These are phyloP conservation scores for Nadsonia fulvescens DNA, from an alignment of 805 yeast species.

Conservation along the genomic window DNA sequence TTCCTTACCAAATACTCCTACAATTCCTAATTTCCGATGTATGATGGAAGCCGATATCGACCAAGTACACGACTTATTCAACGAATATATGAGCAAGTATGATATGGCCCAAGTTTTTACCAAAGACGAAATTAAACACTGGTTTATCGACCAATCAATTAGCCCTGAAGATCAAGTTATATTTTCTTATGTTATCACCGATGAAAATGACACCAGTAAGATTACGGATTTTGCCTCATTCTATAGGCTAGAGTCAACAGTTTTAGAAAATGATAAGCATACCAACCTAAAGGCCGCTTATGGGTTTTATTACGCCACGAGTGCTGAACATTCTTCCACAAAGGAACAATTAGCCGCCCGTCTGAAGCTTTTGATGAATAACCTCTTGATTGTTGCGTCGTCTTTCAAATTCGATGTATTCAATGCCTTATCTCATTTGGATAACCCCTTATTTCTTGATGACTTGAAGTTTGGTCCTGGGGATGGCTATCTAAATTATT, in stretches of 20 bases:
- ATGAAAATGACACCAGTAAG: constrained; percentile 24
- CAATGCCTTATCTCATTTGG: constrained; percentile 84
- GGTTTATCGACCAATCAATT: constrained; percentile 33
- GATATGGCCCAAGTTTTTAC: constrained; percentile 55
- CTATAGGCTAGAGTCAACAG: constrained; percentile 75
- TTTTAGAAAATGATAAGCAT: constrained; percentile 41
- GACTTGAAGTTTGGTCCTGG: constrained; percentile 82
- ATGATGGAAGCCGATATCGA: constrained; percentile 46
- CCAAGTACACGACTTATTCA: constrained; percentile 35
- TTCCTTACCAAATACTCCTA: constrained; percentile 34
- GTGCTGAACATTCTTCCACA: constrained; percentile 29
- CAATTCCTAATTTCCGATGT: constrained; percentile 35
- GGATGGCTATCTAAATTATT: constrained; percentile 81
- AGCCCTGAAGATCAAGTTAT: constrained; percentile 40
- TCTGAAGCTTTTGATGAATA: constrained; percentile 42
- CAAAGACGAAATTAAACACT: constrained; percentile 58
- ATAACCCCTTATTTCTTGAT: constrained; percentile 67
- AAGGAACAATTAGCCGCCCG: constrained; percentile 26
- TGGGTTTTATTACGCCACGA: constrained; percentile 75
- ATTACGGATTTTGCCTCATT: constrained; percentile 84
- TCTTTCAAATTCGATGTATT: constrained; percentile 64
- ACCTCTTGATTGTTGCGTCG: constrained; percentile 63
- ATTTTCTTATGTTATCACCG: constrained; percentile 60
- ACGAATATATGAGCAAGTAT: constrained; percentile 45
- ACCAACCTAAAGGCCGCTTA: constrained; percentile 70